A percentile compares a stretch with the other conserved stretches of the same genome.
Evolutionary conservation across 2,329 filamentous ascomycete genomes (phyloP).

Genomic region (Pestalotiopsis sp.): DNA sequence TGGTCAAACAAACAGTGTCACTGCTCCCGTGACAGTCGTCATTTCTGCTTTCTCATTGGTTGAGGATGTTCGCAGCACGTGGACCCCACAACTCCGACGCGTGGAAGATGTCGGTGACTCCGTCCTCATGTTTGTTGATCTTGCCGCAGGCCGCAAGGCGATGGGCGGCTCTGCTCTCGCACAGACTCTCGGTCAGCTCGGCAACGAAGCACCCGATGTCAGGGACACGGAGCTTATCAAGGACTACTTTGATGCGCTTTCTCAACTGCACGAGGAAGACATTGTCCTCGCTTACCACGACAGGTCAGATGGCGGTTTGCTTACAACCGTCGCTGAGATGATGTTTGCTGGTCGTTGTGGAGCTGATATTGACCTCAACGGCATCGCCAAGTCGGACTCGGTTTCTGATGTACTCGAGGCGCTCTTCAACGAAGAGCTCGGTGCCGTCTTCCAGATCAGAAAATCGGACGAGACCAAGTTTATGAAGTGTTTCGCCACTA

Average conservation of each 20-base stretch:
- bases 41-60: conserved; percentile 91
- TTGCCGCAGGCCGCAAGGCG: conserved; percentile 78
- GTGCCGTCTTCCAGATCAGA: conserved; percentile 92
- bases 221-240: conserved; percentile 78
- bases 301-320: conserved; percentile 86
- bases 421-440: conserved; percentile 95
- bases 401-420: conserved; percentile 70
- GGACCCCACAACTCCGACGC: conserved; percentile 87
- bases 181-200: conserved; percentile 85
- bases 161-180: conserved; percentile 90
- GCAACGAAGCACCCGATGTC: conserved; percentile 83
- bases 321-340: conserved; percentile 94
- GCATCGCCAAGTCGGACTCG: conserved; percentile 63
- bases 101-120: conserved; percentile 88
- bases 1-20: conserved; percentile 78
- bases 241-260: conserved; percentile 89
- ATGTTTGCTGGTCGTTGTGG: conserved; percentile 96
- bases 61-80: conserved; percentile 80
- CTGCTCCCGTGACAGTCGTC: conserved; percentile 86
- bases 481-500: conserved; percentile 87
- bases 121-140: conserved; percentile 86
- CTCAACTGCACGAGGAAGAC: conserved; percentile 59
- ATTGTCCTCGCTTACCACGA: conserved; percentile 91
- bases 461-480: conserved; percentile 84
- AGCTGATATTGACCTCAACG: conserved; percentile 81